These are phyloP conservation scores for Calonectria pauciramosa DNA, from an alignment of 2,329 filamentous ascomycete species.

Conservation along the genomic window DNA sequence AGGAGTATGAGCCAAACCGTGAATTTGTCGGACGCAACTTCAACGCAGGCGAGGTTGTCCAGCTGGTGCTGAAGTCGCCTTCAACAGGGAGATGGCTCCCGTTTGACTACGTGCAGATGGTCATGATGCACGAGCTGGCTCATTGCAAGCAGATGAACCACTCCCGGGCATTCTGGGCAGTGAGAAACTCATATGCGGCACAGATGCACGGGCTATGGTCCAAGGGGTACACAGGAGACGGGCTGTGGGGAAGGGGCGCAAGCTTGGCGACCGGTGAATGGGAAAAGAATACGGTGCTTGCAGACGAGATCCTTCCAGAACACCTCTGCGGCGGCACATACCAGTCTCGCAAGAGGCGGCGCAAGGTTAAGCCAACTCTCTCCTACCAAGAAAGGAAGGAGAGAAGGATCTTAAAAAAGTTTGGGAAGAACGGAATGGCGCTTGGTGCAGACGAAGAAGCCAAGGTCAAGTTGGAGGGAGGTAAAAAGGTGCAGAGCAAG, in stretches of 20 bases:
- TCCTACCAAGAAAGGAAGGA: constrained; percentile 82
- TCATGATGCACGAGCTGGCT: constrained; percentile 94
- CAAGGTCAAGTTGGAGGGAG: constrained; percentile 77
- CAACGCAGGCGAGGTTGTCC: constrained; percentile 89
- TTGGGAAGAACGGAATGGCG: constrained; percentile 77
- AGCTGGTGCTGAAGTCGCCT: constrained; percentile 82
- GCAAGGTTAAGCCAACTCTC: constrained; percentile 65
- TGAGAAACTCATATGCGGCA: constrained; percentile 79
- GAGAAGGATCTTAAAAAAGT: constrained; percentile 80
- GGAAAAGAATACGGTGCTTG: constrained; percentile 64
- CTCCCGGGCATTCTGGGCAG: constrained; percentile 83
- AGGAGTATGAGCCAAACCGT: constrained; percentile 84
- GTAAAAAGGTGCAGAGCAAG: constrained; percentile 72
- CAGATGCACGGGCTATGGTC: constrained; percentile 80
- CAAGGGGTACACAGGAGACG: constrained; percentile 82
- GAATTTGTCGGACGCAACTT: constrained; percentile 93
- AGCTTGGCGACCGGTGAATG: constrained; percentile 73
- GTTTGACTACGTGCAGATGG: constrained; percentile 89
- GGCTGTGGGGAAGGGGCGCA: constrained; percentile 83
- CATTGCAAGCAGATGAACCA: constrained; percentile 96
- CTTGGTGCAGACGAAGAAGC: constrained; percentile 78
- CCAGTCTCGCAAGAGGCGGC: constrained; percentile 70
- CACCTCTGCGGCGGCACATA: constrained; percentile 88
- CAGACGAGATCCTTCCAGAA: constrained; percentile 72
- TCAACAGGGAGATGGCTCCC: constrained; percentile 79